Conservation (phyloP, 345 rosid species). For the Bruguiera parviflora region DNA sequence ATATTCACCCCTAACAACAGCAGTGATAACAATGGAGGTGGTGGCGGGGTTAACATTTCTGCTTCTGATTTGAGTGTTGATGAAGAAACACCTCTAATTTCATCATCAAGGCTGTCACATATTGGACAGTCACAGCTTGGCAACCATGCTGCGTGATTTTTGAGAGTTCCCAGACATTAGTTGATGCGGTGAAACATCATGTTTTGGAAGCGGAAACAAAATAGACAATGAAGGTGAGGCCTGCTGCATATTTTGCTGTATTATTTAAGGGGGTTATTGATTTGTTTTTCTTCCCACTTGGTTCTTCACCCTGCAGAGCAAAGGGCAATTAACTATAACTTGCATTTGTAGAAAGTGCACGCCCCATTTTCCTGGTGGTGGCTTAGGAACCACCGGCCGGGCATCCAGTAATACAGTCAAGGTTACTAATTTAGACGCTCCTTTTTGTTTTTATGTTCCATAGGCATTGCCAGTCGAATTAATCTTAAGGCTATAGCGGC, state of each 20-base stretch:
- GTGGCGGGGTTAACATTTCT: slow-evolving; percentile 25
- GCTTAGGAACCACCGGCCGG: slow-evolving; percentile 5
- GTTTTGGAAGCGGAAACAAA: neutral
- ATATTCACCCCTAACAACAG: slow-evolving; percentile 46
- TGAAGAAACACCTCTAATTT: slow-evolving; percentile 77
- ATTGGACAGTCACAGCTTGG: slow-evolving; percentile 77
- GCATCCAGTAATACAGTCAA: neutral
- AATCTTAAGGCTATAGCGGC: too few relatives aligned
- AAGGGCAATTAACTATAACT: slow-evolving; percentile 12
- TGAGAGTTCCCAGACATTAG: slow-evolving; percentile 1
- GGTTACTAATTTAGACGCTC: neutral
- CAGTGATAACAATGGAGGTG: slow-evolving; percentile 37
- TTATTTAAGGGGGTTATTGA: neutral
- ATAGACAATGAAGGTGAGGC: neutral
- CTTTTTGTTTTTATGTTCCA: neutral
- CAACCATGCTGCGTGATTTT: slow-evolving; percentile 40
- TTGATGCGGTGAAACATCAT: slow-evolving; percentile 3
- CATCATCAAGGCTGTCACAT: slow-evolving; percentile 70
- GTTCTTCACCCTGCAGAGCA: neutral
- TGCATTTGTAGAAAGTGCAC: slow-evolving; percentile 4
- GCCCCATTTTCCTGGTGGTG: slow-evolving; percentile 2
- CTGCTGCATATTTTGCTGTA: neutral
- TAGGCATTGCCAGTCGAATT: neutral
- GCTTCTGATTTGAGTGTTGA: slow-evolving; percentile 48
- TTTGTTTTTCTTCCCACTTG: slow-evolving; percentile 7